Conservation (phyloP, 2,329 filamentous ascomycete species). For the Verticillium tricorpus region DNA sequence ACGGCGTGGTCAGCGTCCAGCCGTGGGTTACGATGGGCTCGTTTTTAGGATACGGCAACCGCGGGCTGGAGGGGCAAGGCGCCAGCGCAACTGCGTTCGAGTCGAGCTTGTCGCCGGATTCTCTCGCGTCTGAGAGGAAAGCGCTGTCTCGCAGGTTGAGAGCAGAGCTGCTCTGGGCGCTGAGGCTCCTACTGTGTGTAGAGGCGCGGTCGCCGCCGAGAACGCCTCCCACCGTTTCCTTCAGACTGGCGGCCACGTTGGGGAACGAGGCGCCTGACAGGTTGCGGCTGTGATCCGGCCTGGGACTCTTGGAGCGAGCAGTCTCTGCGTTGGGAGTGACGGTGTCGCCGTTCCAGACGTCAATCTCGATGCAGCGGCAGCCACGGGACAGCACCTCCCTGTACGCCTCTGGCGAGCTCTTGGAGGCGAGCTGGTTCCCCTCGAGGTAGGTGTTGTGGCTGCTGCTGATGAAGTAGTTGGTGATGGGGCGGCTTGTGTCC, state of each 20-base stretch:
- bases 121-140: conserved; percentile 25
- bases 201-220: conserved; percentile 17
- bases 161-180: conserved; percentile 27
- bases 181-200: conserved; percentile 34
- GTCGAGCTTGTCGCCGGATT: conserved; percentile 23
- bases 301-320: conserved; percentile 27
- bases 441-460: conserved; percentile 93
- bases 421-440: conserved; percentile 78
- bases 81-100: not conserved
- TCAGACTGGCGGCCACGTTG: conserved; percentile 37
- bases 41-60: conserved; percentile 30
- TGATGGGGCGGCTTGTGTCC: conserved; percentile 65
- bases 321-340: conserved; percentile 26
- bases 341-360: conserved; percentile 79
- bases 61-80: conserved; percentile 19
- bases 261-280: conserved; percentile 38
- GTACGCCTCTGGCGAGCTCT: conserved; percentile 74
- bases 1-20: conserved; percentile 79
- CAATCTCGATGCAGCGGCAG: conserved; percentile 90
- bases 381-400: conserved; percentile 69
- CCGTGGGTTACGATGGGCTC: conserved; percentile 82
- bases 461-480: conserved; percentile 90
- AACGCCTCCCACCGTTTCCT: conserved; percentile 26
- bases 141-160: conserved; percentile 12
- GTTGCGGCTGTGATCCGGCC: conserved; percentile 38